A percentile compares a stretch with the other conserved stretches of the same genome.
Evolutionary conservation across 768 basidiomycete species (phyloP).

Genomic region (Russula brevipes): DNA sequence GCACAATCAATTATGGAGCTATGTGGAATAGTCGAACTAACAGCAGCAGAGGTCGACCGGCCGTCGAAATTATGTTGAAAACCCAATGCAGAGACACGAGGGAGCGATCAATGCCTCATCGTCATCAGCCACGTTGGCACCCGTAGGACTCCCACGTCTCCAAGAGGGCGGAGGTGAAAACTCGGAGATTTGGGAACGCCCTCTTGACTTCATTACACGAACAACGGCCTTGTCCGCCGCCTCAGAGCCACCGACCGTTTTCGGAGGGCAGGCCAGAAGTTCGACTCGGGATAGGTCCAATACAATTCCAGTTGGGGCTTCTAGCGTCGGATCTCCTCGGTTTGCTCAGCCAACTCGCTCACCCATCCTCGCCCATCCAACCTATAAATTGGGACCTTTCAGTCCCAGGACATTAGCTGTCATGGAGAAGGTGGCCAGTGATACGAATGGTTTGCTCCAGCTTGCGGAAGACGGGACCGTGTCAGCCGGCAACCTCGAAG

Average conservation of each 20-base stretch:
- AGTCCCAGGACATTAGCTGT: not conserved
- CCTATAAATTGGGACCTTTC: not conserved
- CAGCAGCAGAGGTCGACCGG: too few relatives aligned
- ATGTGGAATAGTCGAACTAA: too few relatives aligned
- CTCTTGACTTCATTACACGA: not conserved
- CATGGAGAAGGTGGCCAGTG: not conserved
- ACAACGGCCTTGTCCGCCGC: not conserved
- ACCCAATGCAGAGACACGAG: too few relatives aligned
- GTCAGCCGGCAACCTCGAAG: constrained; percentile 17
- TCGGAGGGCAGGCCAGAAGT: not conserved
- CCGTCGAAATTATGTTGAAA: not conserved
- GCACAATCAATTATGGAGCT: too few relatives aligned
- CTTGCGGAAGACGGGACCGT: constrained; percentile 12
- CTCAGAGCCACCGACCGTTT: not conserved
- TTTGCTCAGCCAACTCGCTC: not conserved
- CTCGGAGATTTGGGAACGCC: not conserved
- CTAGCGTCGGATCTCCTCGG: not conserved
- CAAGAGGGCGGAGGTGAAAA: not conserved
- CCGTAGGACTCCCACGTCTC: not conserved
- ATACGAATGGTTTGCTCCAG: constrained; percentile 4
- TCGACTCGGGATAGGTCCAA: not conserved
- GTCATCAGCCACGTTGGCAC: not conserved
- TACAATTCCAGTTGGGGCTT: not conserved
- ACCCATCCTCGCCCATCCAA: too few relatives aligned
- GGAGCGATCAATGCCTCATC: not conserved